Evolutionary conservation across 2,329 filamentous ascomycete genomes (phyloP).

Genomic region (Parafenestella ontariensis): DNA sequence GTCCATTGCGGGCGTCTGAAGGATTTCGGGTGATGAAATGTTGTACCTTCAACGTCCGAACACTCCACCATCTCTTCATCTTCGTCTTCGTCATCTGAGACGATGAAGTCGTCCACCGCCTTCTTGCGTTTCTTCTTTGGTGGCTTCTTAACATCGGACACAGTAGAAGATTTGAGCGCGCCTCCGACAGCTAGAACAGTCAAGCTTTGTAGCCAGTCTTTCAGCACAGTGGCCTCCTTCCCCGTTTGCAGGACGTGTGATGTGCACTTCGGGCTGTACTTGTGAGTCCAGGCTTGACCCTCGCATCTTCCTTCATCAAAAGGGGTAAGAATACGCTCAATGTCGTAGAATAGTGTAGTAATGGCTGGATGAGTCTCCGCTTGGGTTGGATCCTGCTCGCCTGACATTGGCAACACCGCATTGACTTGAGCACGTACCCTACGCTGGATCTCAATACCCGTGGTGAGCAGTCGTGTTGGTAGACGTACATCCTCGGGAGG

Average conservation of each 20-base stretch:
- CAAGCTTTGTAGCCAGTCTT: conserved; percentile 80
- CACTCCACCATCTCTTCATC: conserved; percentile 67
- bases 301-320: conserved; percentile 85
- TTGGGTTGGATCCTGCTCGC: not conserved
- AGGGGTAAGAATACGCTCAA: conserved; percentile 71
- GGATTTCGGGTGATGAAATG: conserved; percentile 51
- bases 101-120: conserved; percentile 48
- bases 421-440: conserved; percentile 40
- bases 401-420: conserved; percentile 21
- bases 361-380: conserved; percentile 64
- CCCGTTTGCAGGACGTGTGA: conserved; percentile 78
- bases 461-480: conserved; percentile 47
- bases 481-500: conserved; percentile 37
- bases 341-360: conserved; percentile 62
- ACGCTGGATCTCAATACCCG: conserved; percentile 49
- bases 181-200: conserved; percentile 79
- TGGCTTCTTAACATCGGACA: conserved; percentile 31
- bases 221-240: conserved; percentile 72
- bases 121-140: conserved; percentile 69
- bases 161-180: conserved; percentile 29
- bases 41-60: conserved; percentile 68
- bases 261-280: conserved; percentile 77
- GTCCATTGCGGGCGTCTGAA: conserved; percentile 41
- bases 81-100: conserved; percentile 41
- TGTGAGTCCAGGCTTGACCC: conserved; percentile 75